Evolutionary conservation across 2,329 filamentous ascomycete species (phyloP), one percentile per base, ranked within the genome.

Genomic region (Thermomyces lanuginosus): DNA sequence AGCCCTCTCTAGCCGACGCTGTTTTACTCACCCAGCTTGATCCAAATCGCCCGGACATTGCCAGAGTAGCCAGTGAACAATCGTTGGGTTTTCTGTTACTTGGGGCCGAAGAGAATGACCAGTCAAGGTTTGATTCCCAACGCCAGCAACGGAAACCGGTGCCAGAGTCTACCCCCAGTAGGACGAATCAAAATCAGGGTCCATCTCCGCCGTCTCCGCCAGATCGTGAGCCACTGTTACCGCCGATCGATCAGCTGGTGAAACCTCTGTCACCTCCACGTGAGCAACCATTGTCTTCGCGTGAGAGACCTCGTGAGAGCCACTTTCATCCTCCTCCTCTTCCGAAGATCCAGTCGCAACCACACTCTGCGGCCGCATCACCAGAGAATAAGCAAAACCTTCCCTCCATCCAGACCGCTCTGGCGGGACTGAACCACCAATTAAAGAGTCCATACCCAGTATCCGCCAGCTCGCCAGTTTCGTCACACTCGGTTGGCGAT

Each of bases 21-120:
- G 71, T 80, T 36, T 61, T 86, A 49, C 63, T 86, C 36, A 54
- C 58, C 31, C 60, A 64, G 48, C 63, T 84, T 57, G 67, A 61
- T 44, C 69, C 72, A 42, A 70, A 71, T 43, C 60, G 61, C 38
- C 71, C 67, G 26, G 72, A 82, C 26, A 66, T 81, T 43, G 72
- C 73, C 55, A 54, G 37, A 46, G 21, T 55, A 43, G 75, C 69
- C 31, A 65, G 62, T 36, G 53, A 56, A 35, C 47, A 61, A 36
- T 60, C 66, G 12, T 55, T 78, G 24, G 48, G 51, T 20, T 53
- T 51, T 2, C 46, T 45, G 14, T 55, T 50, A 21, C 58, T 62
- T 12, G 55, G 53, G 2, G 58, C 56, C 30, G 45, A 51, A 29
- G 52, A 56, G 28, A 56, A 56, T 23, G 29, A 32, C 14, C 20